phyloP scores from a whole-genome alignment of 2,329 filamentous ascomycete species.

The Paraconiothyrium brasiliense region DNA sequence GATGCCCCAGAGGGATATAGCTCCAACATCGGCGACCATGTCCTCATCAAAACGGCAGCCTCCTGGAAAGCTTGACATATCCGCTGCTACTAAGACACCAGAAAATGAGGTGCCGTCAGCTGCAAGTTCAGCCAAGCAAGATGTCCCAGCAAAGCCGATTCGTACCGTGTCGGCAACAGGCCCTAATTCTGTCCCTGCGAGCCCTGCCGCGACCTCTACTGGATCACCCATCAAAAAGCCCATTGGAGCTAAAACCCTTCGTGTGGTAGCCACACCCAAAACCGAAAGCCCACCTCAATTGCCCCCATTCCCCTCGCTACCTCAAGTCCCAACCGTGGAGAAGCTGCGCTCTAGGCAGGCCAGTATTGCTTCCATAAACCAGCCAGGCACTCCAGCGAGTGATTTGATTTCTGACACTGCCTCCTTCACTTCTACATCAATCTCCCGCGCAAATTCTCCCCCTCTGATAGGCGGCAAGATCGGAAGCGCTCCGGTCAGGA shows the following conservation, averaged over 20 bases:
- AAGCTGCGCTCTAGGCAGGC: slow-evolving; percentile 61
- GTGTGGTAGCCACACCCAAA: slow-evolving; percentile 74
- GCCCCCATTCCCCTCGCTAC: slow-evolving; percentile 43
- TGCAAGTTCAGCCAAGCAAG: slow-evolving; percentile 30
- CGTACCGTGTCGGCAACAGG: slow-evolving; percentile 49
- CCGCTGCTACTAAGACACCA: slow-evolving; percentile 46
- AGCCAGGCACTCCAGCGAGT: slow-evolving; percentile 77
- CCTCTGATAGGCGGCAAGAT: slow-evolving; percentile 67
- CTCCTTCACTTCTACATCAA: slow-evolving; percentile 75
- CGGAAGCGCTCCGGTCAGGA: slow-evolving; percentile 73
- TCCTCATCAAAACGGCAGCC: slow-evolving; percentile 48
- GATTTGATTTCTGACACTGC: slow-evolving; percentile 81
- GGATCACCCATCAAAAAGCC: slow-evolving; percentile 55
- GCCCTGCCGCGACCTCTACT: slow-evolving; percentile 62
- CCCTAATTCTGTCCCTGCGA: slow-evolving; percentile 60
- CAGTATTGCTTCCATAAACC: slow-evolving; percentile 66
- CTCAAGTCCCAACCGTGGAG: slow-evolving; percentile 48
- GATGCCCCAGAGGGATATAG: slow-evolving; percentile 29
- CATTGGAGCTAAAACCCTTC: slow-evolving; percentile 68
- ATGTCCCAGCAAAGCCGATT: slow-evolving; percentile 34
- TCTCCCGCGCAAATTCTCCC: slow-evolving; percentile 77
- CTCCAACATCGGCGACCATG: slow-evolving; percentile 22
- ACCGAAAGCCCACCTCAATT: slow-evolving; percentile 62
- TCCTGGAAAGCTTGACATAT: slow-evolving; percentile 59
- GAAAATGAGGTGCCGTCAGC: slow-evolving; percentile 30